phyloP scores from a whole-genome alignment of 2,329 filamentous ascomycete genomes.

The Colletotrichum cereale region DNA sequence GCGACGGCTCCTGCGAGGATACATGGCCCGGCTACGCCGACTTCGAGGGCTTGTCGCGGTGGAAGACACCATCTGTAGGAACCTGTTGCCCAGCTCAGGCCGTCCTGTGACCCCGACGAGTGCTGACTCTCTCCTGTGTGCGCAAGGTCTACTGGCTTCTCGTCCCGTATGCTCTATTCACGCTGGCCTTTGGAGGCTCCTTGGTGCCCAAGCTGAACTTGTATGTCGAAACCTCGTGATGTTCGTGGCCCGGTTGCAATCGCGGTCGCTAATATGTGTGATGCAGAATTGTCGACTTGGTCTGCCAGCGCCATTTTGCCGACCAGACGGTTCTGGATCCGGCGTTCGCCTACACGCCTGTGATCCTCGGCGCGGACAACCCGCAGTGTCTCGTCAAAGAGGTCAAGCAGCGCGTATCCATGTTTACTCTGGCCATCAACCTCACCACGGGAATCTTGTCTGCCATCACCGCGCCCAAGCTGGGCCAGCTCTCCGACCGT shows the following conservation, averaged over 20 bases:
- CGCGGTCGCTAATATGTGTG: constrained; percentile 30
- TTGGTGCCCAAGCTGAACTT: constrained; percentile 90
- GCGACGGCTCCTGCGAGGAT: constrained; percentile 42
- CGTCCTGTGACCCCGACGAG: constrained; percentile 5
- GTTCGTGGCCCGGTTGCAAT: not conserved
- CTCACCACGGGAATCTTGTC: constrained; percentile 82
- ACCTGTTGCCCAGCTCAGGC: not conserved
- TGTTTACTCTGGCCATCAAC: constrained; percentile 82
- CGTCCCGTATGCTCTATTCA: constrained; percentile 83
- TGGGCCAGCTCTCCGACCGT: constrained; percentile 88
- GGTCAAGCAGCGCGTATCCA: constrained; percentile 81
- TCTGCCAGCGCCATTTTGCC: constrained; percentile 86
- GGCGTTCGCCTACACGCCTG: constrained; percentile 69
- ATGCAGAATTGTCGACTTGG: constrained; percentile 77
- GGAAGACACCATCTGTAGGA: constrained; percentile 71
- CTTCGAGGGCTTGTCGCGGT: constrained; percentile 72
- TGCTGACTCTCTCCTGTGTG: constrained; percentile 22
- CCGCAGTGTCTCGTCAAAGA: constrained; percentile 83
- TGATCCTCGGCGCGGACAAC: constrained; percentile 78
- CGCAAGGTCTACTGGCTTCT: constrained; percentile 84
- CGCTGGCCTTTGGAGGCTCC: constrained; percentile 86
- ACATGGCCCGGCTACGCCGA: constrained; percentile 67
- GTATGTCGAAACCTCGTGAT: constrained; percentile 51
- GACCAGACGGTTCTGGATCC: constrained; percentile 73
- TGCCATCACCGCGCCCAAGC: constrained; percentile 83